phyloP scores from a whole-genome alignment of 805 yeast species.

The Candida maesae region DNA sequence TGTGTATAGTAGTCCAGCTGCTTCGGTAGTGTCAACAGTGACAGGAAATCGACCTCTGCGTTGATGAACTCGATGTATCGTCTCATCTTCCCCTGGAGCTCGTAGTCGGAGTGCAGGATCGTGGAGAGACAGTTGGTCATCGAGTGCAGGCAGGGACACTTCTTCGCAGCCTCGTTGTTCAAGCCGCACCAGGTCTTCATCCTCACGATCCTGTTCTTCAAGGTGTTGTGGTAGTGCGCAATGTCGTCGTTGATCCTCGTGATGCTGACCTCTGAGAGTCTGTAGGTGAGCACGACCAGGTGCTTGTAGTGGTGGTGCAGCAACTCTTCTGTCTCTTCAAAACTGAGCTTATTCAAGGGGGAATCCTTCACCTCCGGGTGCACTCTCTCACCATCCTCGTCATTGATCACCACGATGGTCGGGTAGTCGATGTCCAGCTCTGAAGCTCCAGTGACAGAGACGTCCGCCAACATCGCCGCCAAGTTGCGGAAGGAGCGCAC shows the following conservation, averaged over 20 bases:
- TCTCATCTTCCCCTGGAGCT: slow-evolving; percentile 13
- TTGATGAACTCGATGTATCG: slow-evolving; percentile 24
- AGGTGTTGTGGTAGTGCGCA: slow-evolving; percentile 13
- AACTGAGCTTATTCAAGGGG: slow-evolving; percentile 15
- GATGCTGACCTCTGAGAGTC: slow-evolving; percentile 17
- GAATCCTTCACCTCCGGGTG: slow-evolving; percentile 1
- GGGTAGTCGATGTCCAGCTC: slow-evolving; percentile 28
- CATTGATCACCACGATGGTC: slow-evolving; percentile 23
- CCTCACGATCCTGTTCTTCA: slow-evolving; percentile 32
- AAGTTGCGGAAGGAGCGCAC: slow-evolving; percentile 17
- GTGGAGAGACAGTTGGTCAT: slow-evolving; percentile 32
- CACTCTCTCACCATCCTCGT: not conserved
- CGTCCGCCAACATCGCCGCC: slow-evolving; percentile 12
- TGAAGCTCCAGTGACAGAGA: slow-evolving; percentile 23
- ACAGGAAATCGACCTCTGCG: slow-evolving; percentile 28
- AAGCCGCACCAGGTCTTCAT: slow-evolving; percentile 42
- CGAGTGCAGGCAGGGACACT: slow-evolving; percentile 29
- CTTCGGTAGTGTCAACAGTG: slow-evolving; percentile 24
- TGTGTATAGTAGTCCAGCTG: slow-evolving; percentile 28
- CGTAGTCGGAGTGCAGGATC: slow-evolving; percentile 20
- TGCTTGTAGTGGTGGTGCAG: slow-evolving; percentile 24
- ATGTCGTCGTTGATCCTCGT: slow-evolving; percentile 20
- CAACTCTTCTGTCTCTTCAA: slow-evolving; percentile 9
- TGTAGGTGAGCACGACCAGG: slow-evolving; percentile 19
- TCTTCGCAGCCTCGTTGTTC: slow-evolving; percentile 21